These are phyloP conservation scores for Chimonanthus salicifolius DNA, from an alignment of 164 flowering plant genomes.

Conservation along the genomic window DNA sequence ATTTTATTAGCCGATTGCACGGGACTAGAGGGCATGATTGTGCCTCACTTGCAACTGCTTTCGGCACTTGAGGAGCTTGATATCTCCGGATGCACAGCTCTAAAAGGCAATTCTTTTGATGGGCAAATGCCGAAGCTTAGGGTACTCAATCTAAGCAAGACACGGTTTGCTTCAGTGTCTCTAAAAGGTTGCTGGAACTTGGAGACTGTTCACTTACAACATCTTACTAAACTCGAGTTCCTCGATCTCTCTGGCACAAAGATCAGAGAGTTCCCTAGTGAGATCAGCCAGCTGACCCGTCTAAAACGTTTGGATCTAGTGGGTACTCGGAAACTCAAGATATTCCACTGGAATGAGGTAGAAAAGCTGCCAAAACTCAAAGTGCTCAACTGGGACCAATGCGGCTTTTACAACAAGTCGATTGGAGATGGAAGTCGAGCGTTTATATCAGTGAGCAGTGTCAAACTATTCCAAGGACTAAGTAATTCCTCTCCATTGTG, in stretches of 20 bases:
- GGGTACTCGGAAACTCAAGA: neutral
- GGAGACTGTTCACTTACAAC: neutral
- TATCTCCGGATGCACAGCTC: neutral
- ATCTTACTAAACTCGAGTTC: neutral
- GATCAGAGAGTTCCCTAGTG: neutral
- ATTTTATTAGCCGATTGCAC: neutral
- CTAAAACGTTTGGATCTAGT: neutral
- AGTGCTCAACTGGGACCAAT: neutral
- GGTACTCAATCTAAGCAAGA: neutral
- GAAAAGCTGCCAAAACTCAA: neutral
- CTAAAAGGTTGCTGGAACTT: neutral
- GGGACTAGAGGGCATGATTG: neutral
- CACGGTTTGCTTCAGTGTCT: neutral
- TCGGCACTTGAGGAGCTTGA: slow-evolving; percentile 1
- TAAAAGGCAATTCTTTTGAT: neutral
- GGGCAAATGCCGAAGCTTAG: neutral
- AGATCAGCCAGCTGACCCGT: neutral
- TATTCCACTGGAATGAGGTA: neutral
- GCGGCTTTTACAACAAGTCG: neutral
- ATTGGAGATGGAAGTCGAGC: neutral
- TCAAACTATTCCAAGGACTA: neutral
- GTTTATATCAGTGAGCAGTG: neutral
- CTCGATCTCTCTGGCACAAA: slow-evolving; percentile 3
- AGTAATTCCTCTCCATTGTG: neutral
- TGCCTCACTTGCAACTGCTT: neutral